phyloP scores from a whole-genome alignment of 192 early-diverging fungal genomes.

The Gonapodya prolifera region DNA sequence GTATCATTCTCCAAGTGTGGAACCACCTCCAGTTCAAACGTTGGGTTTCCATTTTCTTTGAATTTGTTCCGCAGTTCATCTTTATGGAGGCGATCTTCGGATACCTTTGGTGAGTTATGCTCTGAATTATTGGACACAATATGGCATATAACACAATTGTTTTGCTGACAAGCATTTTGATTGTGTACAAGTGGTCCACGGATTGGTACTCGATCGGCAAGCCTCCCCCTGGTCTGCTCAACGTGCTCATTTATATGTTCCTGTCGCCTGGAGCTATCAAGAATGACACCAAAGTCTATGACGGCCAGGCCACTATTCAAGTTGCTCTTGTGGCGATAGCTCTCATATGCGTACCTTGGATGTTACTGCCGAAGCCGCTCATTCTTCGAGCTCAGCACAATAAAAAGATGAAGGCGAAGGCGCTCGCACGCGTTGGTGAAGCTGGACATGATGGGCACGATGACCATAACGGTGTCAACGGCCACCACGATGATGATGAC shows the following conservation, averaged over 20 bases:
- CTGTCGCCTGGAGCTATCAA: slow-evolving; percentile 72
- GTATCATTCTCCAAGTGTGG: slow-evolving; percentile 72
- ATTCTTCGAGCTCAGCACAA: slow-evolving; percentile 72
- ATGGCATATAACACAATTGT: slow-evolving; percentile 39
- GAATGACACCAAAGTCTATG: slow-evolving; percentile 57
- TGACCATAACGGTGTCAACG: neutral
- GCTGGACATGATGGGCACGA: neutral
- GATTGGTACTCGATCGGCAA: slow-evolving; percentile 60
- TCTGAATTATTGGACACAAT: slow-evolving; percentile 88
- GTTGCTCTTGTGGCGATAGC: slow-evolving; percentile 66
- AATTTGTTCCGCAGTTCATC: slow-evolving; percentile 87
- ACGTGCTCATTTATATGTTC: slow-evolving; percentile 99
- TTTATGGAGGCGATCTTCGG: slow-evolving; percentile 93
- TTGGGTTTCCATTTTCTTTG: slow-evolving; percentile 62
- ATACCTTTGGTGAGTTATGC: slow-evolving; percentile 78
- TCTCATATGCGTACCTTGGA: slow-evolving; percentile 89
- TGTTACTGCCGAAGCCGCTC: slow-evolving; percentile 87
- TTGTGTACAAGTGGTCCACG: slow-evolving; percentile 92
- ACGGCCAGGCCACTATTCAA: slow-evolving; percentile 72
- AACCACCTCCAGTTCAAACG: slow-evolving; percentile 87
- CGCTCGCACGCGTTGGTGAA: neutral
- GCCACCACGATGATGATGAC: neutral
- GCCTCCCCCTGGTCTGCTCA: slow-evolving; percentile 81
- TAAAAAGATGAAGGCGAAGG: slow-evolving; percentile 14
- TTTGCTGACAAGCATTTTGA: slow-evolving; percentile 35